Percentiles rank a stretch among this genome's conserved stretches.
These are phyloP conservation scores for Microsporum canis DNA, from an alignment of 2,329 filamentous ascomycete genomes.

Conservation along the genomic window DNA sequence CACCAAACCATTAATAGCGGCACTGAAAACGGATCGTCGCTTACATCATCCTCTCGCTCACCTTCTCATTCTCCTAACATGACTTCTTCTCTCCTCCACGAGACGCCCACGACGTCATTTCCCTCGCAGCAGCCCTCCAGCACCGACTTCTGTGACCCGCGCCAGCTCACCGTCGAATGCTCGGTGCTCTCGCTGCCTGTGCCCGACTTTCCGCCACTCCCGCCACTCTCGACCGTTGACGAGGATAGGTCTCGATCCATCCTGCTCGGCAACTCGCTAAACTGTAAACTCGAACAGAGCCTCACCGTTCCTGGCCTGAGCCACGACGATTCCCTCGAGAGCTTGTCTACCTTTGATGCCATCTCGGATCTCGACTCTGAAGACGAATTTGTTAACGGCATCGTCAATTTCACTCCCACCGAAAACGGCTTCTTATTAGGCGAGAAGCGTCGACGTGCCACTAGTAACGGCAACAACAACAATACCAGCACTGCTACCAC, in stretches of 20 bases:
- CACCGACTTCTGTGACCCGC: slow-evolving; percentile 81
- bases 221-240: slow-evolving; percentile 37
- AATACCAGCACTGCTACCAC: slow-evolving; percentile 13
- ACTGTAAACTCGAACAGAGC: not conserved
- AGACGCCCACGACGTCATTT: slow-evolving; percentile 59
- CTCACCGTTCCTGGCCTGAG: not conserved
- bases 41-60: slow-evolving; percentile 68
- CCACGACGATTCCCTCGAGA: slow-evolving; percentile 42
- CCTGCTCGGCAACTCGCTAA: slow-evolving; percentile 21
- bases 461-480: slow-evolving; percentile 55
- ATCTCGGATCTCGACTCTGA: slow-evolving; percentile 85
- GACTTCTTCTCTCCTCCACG: slow-evolving; percentile 58
- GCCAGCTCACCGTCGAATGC: slow-evolving; percentile 64
- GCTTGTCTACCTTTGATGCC: slow-evolving; percentile 66
- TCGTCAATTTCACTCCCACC: slow-evolving; percentile 56
- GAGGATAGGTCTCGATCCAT: slow-evolving; percentile 29
- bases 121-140: slow-evolving; percentile 53
- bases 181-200: slow-evolving; percentile 34
- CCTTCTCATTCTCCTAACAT: slow-evolving; percentile 75
- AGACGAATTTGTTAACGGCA: slow-evolving; percentile 66
- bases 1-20: slow-evolving; percentile 38
- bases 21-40: slow-evolving; percentile 49
- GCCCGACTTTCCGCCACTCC: slow-evolving; percentile 54
- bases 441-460: slow-evolving; percentile 61
- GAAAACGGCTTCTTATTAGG: slow-evolving; percentile 50